phyloP scores from a whole-genome alignment of 2,329 filamentous ascomycete species.

The Simplicillium sp. region DNA sequence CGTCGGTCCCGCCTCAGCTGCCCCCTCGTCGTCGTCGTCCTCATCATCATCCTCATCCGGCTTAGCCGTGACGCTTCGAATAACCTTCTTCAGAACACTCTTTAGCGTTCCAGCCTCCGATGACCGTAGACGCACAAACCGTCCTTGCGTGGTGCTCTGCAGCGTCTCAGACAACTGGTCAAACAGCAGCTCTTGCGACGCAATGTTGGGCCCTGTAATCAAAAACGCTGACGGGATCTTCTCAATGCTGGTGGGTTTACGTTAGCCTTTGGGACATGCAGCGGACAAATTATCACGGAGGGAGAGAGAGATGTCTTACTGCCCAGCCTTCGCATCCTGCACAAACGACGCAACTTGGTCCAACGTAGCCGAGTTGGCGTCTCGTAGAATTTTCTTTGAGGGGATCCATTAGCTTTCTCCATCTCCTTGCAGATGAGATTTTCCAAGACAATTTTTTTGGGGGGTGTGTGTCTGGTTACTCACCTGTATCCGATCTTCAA shows the following conservation, averaged over 20 bases:
- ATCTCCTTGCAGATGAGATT: too few relatives aligned
- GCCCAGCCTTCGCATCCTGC: slow-evolving; percentile 21
- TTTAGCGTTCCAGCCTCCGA: slow-evolving; percentile 67
- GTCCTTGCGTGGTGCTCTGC: slow-evolving; percentile 34
- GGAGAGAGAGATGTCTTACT: slow-evolving; percentile 18
- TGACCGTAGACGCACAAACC: slow-evolving; percentile 59
- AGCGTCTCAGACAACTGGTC: slow-evolving; percentile 55
- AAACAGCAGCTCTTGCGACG: slow-evolving; percentile 66
- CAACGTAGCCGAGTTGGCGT: slow-evolving; percentile 52
- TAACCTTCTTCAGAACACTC: slow-evolving; percentile 61
- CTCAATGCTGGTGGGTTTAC: slow-evolving; percentile 18
- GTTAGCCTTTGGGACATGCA: slow-evolving; percentile 10
- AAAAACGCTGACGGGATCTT: slow-evolving; percentile 63
- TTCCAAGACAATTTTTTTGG: too few relatives aligned
- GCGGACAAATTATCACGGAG: neutral
- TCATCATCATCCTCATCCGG: slow-evolving; percentile 43
- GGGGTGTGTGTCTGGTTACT: too few relatives aligned
- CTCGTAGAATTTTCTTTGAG: slow-evolving; percentile 44
- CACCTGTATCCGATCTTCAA: slow-evolving; percentile 53
- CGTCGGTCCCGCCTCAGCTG: slow-evolving; percentile 14
- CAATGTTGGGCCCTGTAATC: slow-evolving; percentile 69
- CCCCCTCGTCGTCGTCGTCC: slow-evolving; percentile 48
- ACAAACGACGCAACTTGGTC: slow-evolving; percentile 50
- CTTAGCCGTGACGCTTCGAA: slow-evolving; percentile 51
- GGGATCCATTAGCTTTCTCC: slow-evolving; percentile 1